These are phyloP conservation scores for Forsythia suspensa DNA, from an alignment of 257 asterid genomes.

Conservation along the genomic window DNA sequence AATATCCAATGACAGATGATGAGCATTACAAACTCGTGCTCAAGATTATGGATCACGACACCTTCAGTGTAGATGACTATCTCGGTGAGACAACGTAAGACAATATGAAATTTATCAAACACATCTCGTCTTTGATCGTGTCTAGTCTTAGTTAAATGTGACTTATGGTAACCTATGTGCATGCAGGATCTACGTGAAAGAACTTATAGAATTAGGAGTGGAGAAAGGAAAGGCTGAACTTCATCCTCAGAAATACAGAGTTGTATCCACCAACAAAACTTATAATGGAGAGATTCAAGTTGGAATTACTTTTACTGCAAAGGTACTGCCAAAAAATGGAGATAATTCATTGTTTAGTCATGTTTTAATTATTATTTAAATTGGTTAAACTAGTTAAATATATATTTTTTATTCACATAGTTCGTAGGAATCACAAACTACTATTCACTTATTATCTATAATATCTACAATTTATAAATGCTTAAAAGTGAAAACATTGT, in stretches of 20 bases:
- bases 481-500: too few species aligned
- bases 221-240: constrained; percentile 60
- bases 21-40: constrained; percentile 45
- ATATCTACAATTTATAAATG: too few species aligned
- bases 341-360: too few species aligned
- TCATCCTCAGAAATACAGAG: constrained; percentile 55
- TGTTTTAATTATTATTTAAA: too few species aligned
- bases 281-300: constrained; percentile 70
- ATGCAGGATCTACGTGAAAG: constrained; percentile 67
- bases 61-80: constrained; percentile 47
- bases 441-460: too few species aligned
- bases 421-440: too few species aligned
- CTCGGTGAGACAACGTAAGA: constrained; percentile 65
- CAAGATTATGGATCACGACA: constrained; percentile 58
- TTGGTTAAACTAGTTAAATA: too few species aligned
- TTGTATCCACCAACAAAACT: constrained; percentile 36
- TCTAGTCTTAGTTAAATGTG: not conserved
- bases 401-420: too few species aligned
- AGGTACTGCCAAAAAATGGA: too few species aligned
- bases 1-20: constrained; percentile 35
- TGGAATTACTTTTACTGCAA: constrained; percentile 39
- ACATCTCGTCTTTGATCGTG: not conserved
- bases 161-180: not conserved
- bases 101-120: too few species aligned
- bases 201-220: constrained; percentile 46